These are phyloP conservation scores for Ceratocystis albifundus DNA, from an alignment of 2,329 filamentous ascomycete species.

Conservation along the genomic window DNA sequence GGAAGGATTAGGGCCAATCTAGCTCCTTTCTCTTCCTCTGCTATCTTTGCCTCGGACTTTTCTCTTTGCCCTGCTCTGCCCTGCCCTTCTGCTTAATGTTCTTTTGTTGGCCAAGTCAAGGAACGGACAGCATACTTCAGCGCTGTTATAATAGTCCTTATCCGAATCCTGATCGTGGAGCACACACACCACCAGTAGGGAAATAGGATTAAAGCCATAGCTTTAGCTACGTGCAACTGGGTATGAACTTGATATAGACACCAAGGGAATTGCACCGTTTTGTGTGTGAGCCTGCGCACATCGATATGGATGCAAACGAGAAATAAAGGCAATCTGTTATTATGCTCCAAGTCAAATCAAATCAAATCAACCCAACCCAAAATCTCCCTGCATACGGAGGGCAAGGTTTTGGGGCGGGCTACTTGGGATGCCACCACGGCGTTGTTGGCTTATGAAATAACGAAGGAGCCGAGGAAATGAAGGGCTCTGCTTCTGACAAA, in stretches of 20 bases:
- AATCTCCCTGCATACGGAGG: background rate
- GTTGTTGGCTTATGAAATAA: background rate
- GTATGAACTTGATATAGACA: background rate
- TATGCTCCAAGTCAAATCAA: background rate
- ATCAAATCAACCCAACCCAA: no score
- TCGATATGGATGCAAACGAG: background rate
- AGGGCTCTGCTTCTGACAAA: background rate
- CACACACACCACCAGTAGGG: background rate
- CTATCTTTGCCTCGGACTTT: background rate
- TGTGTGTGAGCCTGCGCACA: background rate
- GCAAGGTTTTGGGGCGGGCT: background rate
- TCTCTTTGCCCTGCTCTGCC: background rate
- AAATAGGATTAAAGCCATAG: slow-evolving; percentile 8
- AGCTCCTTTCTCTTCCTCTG: background rate
- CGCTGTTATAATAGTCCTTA: background rate
- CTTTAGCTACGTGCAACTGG: background rate
- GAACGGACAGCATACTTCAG: background rate
- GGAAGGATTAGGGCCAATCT: background rate
- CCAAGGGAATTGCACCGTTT: background rate
- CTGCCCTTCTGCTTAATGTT: background rate
- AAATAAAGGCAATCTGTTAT: background rate
- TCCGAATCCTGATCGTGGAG: slow-evolving; percentile 8
- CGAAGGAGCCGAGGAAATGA: slow-evolving; percentile 1
- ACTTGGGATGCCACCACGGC: background rate
- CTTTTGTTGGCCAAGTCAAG: background rate